These are phyloP conservation scores for Helotiales sp. DNA, from an alignment of 2,329 filamentous ascomycete species.

Conservation along the genomic window DNA sequence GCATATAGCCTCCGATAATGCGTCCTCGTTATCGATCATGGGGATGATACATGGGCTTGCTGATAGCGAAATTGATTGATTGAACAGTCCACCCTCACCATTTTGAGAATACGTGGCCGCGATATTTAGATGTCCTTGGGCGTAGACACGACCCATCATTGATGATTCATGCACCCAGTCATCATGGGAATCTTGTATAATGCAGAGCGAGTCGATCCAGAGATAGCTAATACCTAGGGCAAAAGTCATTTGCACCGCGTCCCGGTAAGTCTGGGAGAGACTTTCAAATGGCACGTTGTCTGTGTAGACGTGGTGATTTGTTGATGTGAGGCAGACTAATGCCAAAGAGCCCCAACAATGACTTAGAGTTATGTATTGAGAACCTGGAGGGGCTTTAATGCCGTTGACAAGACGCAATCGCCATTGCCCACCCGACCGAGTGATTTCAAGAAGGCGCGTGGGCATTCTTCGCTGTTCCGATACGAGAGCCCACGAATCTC, in stretches of 20 bases:
- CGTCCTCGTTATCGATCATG: neutral
- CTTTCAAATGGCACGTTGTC: neutral
- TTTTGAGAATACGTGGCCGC: constrained; percentile 19
- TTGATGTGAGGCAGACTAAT: neutral
- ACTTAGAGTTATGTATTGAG: constrained; percentile 2
- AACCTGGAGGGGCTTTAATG: neutral
- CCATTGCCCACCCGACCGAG: neutral
- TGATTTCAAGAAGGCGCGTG: neutral
- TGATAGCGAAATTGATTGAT: neutral
- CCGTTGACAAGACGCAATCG: neutral
- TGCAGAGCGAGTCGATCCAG: constrained; percentile 17
- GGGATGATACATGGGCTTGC: neutral
- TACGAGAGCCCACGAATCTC: neutral
- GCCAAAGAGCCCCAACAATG: constrained; percentile 6
- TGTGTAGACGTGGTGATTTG: neutral
- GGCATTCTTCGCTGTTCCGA: neutral
- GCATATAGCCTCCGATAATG: neutral
- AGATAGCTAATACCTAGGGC: constrained; percentile 2
- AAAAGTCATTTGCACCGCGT: constrained; percentile 1
- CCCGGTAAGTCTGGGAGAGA: constrained; percentile 5
- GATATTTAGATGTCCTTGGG: constrained; percentile 33
- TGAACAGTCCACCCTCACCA: constrained; percentile 9
- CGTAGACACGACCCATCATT: constrained; percentile 5
- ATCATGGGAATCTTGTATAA: constrained; percentile 11
- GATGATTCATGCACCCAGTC: constrained; percentile 5